Base-by-base conservation (phyloP, 352 stramenopile species). In the Globisporangium splendens region DNA sequence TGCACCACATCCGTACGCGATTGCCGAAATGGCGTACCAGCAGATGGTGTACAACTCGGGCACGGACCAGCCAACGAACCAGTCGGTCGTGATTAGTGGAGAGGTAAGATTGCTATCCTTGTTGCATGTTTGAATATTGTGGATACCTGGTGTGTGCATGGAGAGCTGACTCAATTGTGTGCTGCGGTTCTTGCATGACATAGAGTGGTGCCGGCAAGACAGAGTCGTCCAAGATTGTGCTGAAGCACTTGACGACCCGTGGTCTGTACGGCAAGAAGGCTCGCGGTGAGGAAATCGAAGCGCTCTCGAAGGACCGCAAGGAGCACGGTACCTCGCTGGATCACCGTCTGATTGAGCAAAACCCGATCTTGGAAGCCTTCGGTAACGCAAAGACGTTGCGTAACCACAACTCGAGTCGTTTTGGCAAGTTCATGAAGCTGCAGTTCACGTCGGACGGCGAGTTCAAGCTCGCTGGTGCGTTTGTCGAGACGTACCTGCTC, bases 361-460 rank as follows among this genome's bases (percentile, higher is more conserved):
- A 98, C 63, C 93, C 93, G 54, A 97, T 98, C 51, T 65, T 98
- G 15, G 95, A 98, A 71, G 91, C 91, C 8, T 98, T 98, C 69
- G 95, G 95, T 59, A 98, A 98, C 68, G 93, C 91, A 56, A 95
- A 96, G 72, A 98, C 95, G 46, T 60, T 98, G 42, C 79, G 91
- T 17, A 98, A 98, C 75, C 73, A 93, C 85, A 98, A 98, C 79
- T 98, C 90, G 59, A 95, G 77, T 62, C 89, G 94, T 57, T 98
- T 98, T 59, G 94, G 94, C 61, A 98, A 98, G 77, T 97, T 96
- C 56, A 97, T 98, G 77, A 96, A 97, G 68, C 84, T 98, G 33
- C 89, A 97, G 69, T 98, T 98, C 70, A 96, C 96, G 57, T 61
- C 70, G 42, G 75, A 92, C 61, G 83, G 75, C 56, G 69, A 91